Base-by-base conservation (phyloP, 257 asterid species). In the Echium plantagineum region DNA sequence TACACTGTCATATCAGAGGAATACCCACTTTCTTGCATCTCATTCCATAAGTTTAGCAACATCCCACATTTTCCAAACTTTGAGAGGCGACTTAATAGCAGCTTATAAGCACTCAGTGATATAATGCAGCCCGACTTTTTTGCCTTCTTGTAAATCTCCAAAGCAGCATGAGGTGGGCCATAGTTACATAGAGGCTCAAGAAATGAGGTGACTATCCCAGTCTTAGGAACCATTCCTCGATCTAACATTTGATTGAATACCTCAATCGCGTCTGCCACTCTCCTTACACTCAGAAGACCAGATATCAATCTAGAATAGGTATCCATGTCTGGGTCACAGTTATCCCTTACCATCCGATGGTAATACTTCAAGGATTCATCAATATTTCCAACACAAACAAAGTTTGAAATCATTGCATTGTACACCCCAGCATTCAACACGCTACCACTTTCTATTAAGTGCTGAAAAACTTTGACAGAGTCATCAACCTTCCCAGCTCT, bases 161-260 rank as follows among this genome's bases (percentile, higher is more conserved):
- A 59, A 15, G 95, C 96, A 61, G 98, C 96, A 64, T 91, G 81
- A 42, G 98, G 98, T 22, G 95, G 98, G 46, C 98, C 98, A 26
- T 91, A 85, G 68, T 87, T 62, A 63, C 95, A 88, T 80, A 90
- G 58, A 52, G 87, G 86, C 60, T 72, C 80, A 19, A 88, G 71
- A 55, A 91, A 83, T 31, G 79, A 77, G 42, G 95, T 83, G 57
- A 88, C 63, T 17, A 68, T 74, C 53, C 98, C 96, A 1, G 85
- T 71, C 5, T 84, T 42, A 38, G 96, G 96, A 73, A 74, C 57
- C 9, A 88, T 52, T 51, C 91, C 93, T 30, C 72, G 81, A 48
- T 49, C 71, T 56, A 91, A 76, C 98, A 91, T 88, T 59, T 88
- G 85, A 70, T 91, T 95, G 28, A 87, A 78, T 82, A 85, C 69